Evolutionary conservation across 2,329 filamentous ascomycete species (phyloP).

Genomic region (Colletotrichum tamarilloi): DNA sequence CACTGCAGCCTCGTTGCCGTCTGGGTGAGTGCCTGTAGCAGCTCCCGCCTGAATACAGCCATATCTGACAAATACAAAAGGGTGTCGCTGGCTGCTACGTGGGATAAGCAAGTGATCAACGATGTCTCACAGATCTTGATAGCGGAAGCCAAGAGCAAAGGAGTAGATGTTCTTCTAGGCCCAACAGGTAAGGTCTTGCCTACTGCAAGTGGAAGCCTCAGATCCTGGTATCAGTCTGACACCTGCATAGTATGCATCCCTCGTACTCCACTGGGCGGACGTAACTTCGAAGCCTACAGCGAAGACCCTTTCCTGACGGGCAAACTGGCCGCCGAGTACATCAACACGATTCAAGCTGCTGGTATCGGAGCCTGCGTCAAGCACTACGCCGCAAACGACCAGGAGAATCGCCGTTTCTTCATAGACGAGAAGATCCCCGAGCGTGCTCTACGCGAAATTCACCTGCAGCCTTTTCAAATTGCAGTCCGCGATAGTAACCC

Average conservation of each 20-base stretch:
- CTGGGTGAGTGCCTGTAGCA: background rate
- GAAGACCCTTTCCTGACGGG: slow-evolving; percentile 80
- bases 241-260: background rate
- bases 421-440: slow-evolving; percentile 43
- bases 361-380: slow-evolving; percentile 59
- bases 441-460: slow-evolving; percentile 49
- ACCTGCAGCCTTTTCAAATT: slow-evolving; percentile 58
- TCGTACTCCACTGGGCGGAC: slow-evolving; percentile 70
- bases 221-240: background rate
- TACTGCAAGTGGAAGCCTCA: background rate
- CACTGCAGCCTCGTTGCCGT: background rate
- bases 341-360: slow-evolving; percentile 64
- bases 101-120: background rate
- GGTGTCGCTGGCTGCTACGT: background rate
- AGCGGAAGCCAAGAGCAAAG: background rate
- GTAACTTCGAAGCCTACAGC: slow-evolving; percentile 88
- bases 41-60: accelerated
- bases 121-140: background rate
- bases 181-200: background rate
- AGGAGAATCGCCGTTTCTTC: slow-evolving; percentile 58
- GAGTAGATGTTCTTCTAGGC: background rate
- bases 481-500: slow-evolving; percentile 54
- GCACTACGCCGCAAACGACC: slow-evolving; percentile 76
- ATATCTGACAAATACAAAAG: background rate
- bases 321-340: slow-evolving; percentile 69